A percentile compares a stretch with the other conserved stretches of the same genome.
Evolutionary conservation across 345 rosid species (phyloP).

Genomic region (Reutealis trisperma): DNA sequence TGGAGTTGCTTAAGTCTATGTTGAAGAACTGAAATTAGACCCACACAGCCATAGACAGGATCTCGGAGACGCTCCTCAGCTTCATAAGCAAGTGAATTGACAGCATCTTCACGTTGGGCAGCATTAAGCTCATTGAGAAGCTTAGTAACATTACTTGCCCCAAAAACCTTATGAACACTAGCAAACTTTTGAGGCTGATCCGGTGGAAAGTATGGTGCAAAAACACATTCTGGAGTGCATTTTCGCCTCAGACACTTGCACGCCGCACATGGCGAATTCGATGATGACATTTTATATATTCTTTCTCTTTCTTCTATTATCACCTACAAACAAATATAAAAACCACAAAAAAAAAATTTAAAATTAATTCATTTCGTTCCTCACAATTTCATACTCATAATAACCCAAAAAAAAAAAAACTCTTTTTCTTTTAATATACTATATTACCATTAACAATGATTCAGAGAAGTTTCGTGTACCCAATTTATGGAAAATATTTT

Average conservation of each 20-base stretch:
- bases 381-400: background rate
- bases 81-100: conserved; percentile 70
- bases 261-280: conserved; percentile 27
- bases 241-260: conserved; percentile 25
- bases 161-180: conserved; percentile 28
- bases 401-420: background rate
- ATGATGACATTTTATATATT: conserved; percentile 15
- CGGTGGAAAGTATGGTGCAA: conserved; percentile 26
- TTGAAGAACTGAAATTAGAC: conserved; percentile 68
- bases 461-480: conserved; percentile 6
- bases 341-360: background rate
- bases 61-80: conserved; percentile 76
- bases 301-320: background rate
- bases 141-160: conserved; percentile 65
- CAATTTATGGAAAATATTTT: background rate
- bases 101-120: conserved; percentile 64
- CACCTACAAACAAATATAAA: background rate
- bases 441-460: too few species aligned
- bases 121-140: conserved; percentile 61
- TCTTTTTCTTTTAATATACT: too few species aligned
- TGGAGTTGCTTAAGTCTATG: conserved; percentile 58
- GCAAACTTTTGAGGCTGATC: conserved; percentile 27
- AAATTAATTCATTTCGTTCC: background rate
- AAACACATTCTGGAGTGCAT: conserved; percentile 22
- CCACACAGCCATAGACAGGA: conserved; percentile 87